phyloP scores from a whole-genome alignment of 75 land plant species.

The Pinus taeda region DNA sequence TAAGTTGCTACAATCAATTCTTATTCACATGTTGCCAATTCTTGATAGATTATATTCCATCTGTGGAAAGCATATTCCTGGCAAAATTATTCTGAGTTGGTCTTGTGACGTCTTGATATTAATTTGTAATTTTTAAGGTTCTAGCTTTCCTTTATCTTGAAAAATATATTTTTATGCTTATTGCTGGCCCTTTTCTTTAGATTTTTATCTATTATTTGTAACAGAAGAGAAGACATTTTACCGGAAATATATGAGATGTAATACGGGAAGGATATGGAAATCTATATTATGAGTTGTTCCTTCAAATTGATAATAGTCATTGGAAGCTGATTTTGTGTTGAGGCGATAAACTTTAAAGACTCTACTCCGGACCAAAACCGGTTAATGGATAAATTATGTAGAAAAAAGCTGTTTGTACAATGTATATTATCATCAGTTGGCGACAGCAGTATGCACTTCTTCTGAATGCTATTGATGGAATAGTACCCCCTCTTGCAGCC shows the following conservation, averaged over 20 bases:
- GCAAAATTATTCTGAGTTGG: not conserved
- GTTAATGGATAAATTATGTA: too few relatives aligned
- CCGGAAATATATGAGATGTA: not conserved
- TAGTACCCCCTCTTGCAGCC: too few relatives aligned
- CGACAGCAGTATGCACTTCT: not conserved
- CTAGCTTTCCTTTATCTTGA: too few relatives aligned
- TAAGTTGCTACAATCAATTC: too few relatives aligned
- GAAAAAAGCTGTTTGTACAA: too few relatives aligned
- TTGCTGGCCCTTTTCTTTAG: not conserved
- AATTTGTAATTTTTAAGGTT: too few relatives aligned
- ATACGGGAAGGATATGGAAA: not conserved
- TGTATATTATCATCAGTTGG: not conserved
- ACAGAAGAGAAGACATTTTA: not conserved
- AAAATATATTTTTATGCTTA: not conserved
- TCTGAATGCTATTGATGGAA: not conserved
- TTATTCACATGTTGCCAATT: too few relatives aligned
- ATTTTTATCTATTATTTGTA: not conserved
- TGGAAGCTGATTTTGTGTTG: not conserved
- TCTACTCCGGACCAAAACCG: too few relatives aligned
- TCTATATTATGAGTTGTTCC: not conserved
- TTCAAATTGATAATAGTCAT: not conserved
- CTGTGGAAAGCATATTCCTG: not conserved
- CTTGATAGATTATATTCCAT: not conserved
- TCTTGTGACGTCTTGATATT: not conserved
- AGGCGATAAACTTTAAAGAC: too few relatives aligned